Base-by-base conservation (phyloP, 116 monocot species). In the Phalaenopsis hybrid region DNA sequence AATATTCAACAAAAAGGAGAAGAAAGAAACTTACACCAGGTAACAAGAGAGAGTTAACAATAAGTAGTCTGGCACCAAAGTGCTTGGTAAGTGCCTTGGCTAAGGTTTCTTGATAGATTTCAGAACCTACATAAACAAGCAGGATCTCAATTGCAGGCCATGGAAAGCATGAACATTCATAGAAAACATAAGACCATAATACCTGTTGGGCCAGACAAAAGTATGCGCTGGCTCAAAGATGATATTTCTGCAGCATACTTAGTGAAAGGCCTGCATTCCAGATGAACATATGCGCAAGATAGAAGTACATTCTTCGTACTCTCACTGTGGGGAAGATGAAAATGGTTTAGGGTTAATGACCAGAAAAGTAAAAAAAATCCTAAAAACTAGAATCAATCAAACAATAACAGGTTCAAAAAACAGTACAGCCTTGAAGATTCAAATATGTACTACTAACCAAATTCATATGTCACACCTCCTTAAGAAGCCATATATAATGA, bases 41-140 rank as follows among this genome's bases (percentile, higher is more conserved):
- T 25, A 95, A 84, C 48, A 92, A 70, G 79, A 95, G 92, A 84
- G 92, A 87, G 84, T 99, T 95, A 65, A 95, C 61, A 63, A 99
- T 87, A 57, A 99, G 90, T 65, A 99, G 76, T 79, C 89, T 91
- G 57, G 92, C 91, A 92, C 84, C 85, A 84, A 94, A 95, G 76
- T 94, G 83, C 79, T 91, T 94, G 5, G 95, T 89, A 76, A 99
- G 94, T 41, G 94, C 99, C 85, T 91, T 95, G 49, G 81, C 84
- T 83, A 99, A 89, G 15, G 82, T 89, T 82, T 99, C 99, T 80
- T 99, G 99, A 74, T 94, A 99, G 52, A 99, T 99, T 85, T 99
- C 95, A 81, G 94, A 95, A 48, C 95, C 95, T 99, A 79, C 5
- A 88, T 77, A 52, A 58, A 33, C 67, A 73, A 41, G 34, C 6